Evolutionary conservation across 306 rosid species (phyloP), one percentile per base, ranked within the genome.

Genomic region (Cucurbita ficifolia): DNA sequence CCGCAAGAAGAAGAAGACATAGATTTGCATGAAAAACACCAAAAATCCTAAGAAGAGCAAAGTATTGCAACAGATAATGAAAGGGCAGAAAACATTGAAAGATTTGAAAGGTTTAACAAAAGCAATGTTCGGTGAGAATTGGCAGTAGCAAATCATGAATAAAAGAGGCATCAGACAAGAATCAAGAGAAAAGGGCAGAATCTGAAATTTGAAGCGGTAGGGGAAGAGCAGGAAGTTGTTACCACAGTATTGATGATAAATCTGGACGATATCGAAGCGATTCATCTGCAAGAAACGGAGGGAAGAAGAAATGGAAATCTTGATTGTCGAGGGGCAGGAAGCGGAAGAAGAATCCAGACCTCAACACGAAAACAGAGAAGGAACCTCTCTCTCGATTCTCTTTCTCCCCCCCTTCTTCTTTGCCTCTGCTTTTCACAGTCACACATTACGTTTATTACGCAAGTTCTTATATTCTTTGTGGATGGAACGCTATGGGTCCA

Each of bases 181-280:
- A 45, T 21, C 5, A 68, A 73, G 19, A 49, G 14, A 0, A 38
- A 17, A 13, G 49, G 13, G 21, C 45, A 22, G 56, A 54, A 18
- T n/a, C 18, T 13, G 14, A 5, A 33, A 75, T 7, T 29, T 6
- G 16, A 63, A 74, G 17, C 11, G 35, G 39, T 68, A 59, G 10
- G 22, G 71, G 7, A 59, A 54, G 12, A 10, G 24, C 10, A 46
- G 38, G 55, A 46, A 50, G 16, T 78, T 80, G n/a, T 82, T 81
- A 94, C 99, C 91, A 70, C 81, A 87, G 76, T 68, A 95, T 65
- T 85, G 87, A 51, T 87, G 89, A 76, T 91, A 95, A 83, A 87
- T 83, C 79, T 88, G 82, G 46, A 76, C 81, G 78, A 91, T 85
- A 63, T 89, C 90, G 81, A 83, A 84, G 61, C 71, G 78, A 77